Base-by-base conservation (phyloP, 495 filamentous ascomycete species). In the Aeminium ludgeri region DNA sequence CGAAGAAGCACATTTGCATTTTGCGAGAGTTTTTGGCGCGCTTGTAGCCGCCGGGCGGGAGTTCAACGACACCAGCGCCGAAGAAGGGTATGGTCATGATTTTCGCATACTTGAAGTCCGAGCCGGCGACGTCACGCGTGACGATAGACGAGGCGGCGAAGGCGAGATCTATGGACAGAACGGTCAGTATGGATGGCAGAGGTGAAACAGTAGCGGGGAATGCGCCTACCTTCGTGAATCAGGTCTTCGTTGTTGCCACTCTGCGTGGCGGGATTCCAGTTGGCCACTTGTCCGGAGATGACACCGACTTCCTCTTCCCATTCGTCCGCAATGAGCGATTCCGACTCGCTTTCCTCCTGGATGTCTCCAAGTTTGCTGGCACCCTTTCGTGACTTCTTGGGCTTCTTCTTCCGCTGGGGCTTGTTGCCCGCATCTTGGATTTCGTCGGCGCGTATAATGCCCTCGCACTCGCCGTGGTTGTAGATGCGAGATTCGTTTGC, bases 1-100 rank as follows among this genome's bases (percentile, higher is more conserved):
- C 79, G 56, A 89, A 95, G 55, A 97, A 95, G 0, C 80, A 78
- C 77, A 96, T 82, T 48, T 93, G 85, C 79, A 93, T 93, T 59
- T 79, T 83, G 38, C 87, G 71, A 3, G 78, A 76, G 52, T 92
- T 94, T 66, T 96, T 97, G 13, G 74, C 69, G 47, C 78, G 70
- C 68, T 97, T 97, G 36, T 76, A 67, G 13, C 76, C 76, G 3
- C 78, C 77, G 1, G 82, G 76, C 5, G 84, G 82, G 13, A 97
- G 61, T 36, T 95, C 86, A 23, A 97, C 78, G 40, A 95, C 72
- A 0, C 89, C 89, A 2, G 76, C 74, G 29, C 85, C 86, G 49
- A 94, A 81, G 63, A 89, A 93, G 1, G 78, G 71, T 30, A 80
- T 65, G 34, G 75, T 84, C 19, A 86, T 69, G 32, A 85, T 77